These are phyloP conservation scores for Globisporangium yorkense DNA, from an alignment of 352 stramenopile genomes.

Conservation along the genomic window DNA sequence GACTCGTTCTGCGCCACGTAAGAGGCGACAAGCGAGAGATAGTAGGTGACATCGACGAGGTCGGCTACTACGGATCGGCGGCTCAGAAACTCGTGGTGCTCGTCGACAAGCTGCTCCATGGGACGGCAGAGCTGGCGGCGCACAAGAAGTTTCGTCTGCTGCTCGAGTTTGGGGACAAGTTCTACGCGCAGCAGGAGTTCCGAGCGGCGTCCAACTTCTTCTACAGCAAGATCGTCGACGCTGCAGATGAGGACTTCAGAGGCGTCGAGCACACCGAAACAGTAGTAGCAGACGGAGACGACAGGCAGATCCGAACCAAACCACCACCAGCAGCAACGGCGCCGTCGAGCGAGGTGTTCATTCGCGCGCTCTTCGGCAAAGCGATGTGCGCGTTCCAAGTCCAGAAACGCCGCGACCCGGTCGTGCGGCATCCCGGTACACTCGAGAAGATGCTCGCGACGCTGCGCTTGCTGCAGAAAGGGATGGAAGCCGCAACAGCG, in stretches of 20 bases:
- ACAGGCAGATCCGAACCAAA: neutral
- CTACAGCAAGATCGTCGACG: slow-evolving; percentile 30
- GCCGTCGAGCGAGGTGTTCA: slow-evolving; percentile 22
- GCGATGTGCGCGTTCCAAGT: slow-evolving; percentile 37
- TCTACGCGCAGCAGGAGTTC: slow-evolving; percentile 40
- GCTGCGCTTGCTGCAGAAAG: slow-evolving; percentile 27
- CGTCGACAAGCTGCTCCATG: slow-evolving; percentile 24
- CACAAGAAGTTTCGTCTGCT: slow-evolving; percentile 37
- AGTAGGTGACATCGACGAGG: slow-evolving; percentile 12
- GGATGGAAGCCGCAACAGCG: slow-evolving; percentile 34
- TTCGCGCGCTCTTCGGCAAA: slow-evolving; percentile 37
- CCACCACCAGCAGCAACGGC: neutral
- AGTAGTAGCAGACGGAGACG: neutral
- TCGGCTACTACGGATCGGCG: slow-evolving; percentile 37
- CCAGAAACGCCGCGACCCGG: slow-evolving; percentile 25
- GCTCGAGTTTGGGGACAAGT: slow-evolving; percentile 41
- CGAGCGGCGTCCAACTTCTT: slow-evolving; percentile 41
- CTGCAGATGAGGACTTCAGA: neutral
- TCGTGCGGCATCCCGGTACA: slow-evolving; percentile 38
- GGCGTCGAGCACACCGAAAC: neutral
- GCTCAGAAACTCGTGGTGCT: slow-evolving; percentile 34
- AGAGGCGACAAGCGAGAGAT: slow-evolving; percentile 17
- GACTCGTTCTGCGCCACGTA: slow-evolving; percentile 25
- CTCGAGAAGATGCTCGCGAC: slow-evolving; percentile 41
- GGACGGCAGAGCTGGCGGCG: slow-evolving; percentile 24